Evolutionary conservation across 345 rosid genomes (phyloP), one percentile per base, ranked within the genome.

Genomic region (Pugionium cornutum): DNA sequence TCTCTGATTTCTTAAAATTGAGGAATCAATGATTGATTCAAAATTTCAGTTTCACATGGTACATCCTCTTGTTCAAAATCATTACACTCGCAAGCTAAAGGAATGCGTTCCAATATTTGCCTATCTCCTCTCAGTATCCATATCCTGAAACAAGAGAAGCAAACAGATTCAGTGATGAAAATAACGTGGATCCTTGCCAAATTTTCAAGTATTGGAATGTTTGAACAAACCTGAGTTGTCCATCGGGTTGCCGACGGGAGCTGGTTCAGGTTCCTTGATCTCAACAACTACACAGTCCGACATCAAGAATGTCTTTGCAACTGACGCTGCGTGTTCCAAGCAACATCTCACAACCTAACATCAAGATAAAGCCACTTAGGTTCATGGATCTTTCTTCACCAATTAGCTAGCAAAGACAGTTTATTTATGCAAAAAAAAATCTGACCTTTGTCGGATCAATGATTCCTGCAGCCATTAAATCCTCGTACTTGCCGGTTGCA

Each of bases 261-360:
- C 78, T 2, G 95, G 75, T 50, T 91, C 98, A 2, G 96, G 88
- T 68, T 95, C 98, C 85, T 87, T 95, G 76, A 95, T 89, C 84
- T 95, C 97, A 29, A 91, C 97, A 30, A 95, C 99, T 1, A 91
- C 99, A 69, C 97, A 91, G 57, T 95, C 99, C 0, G 97, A 95
- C 97, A 91, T 95, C 86, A 95, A 78, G 83, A 95, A 95, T 1
- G 98, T 95, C 78, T 89, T 91, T 10, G 99, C 98, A n/a, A 95
- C 99, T 0, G 97, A 95, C 9, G 96, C 78, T 11, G 99, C 98
- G 51, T 95, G 99, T 84, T 95, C 97, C 83, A 91, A 70, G 88
- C 99, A 95, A 75, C 97, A 95, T 76, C 99, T 86, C n/a, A 92
- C 97, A 78, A 89, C 98, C 98, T 91, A 80, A 7, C 39, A 18